Base-by-base conservation (phyloP, 1,284 basidiomycete species). In the Ceratobasidium sp. region DNA sequence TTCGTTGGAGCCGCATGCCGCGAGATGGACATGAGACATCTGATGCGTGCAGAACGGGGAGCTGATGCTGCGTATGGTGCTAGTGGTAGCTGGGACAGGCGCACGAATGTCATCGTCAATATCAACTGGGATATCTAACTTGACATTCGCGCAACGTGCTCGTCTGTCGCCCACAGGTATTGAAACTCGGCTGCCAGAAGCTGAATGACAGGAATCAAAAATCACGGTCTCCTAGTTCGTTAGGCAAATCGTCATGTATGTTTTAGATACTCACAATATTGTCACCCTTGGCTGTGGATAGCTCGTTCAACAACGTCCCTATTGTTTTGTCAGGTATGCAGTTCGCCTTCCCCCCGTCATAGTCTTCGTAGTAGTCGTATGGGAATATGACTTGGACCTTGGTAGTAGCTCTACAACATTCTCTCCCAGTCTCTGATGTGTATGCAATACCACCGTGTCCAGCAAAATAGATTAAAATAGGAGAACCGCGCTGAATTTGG, bases 1-100 rank as follows among this genome's bases (percentile, higher is more conserved):
- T 31, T 67, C 62, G 25, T 65, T 34, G 2, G 62, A 65, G 6
- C 62, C 62, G n/a, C 62, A 65, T n/a, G 62, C 62, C 5, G 62
- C 32, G 8, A 65, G 38, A 20, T 65, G 50, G 17, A 65, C 22
- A 54, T 65, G 62, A 13, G 50, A 53, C 4, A 25, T 12, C 29
- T 53, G 50, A 20, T 58, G 25, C 4, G 56, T 45, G 17, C 40
- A 43, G 5, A 58, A 42, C 5, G 56, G 56, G 13, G 45, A 35
- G 25, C 13, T 45, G 3, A 31, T 20, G 31, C 17, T 2, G 12
- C 56, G 56, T 5, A 25, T 15, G 2, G 43, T 25, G 25, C 27
- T 32, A 6, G 7, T 32, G 5, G 40, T 27, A 17, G 40, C 8
- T 43, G 38, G 32, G 32, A n/a, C 27, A n/a, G 29, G 31, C 13